Base-by-base conservation (phyloP, 176 grass and related monocot genomes). In the Oryza longistaminata region DNA sequence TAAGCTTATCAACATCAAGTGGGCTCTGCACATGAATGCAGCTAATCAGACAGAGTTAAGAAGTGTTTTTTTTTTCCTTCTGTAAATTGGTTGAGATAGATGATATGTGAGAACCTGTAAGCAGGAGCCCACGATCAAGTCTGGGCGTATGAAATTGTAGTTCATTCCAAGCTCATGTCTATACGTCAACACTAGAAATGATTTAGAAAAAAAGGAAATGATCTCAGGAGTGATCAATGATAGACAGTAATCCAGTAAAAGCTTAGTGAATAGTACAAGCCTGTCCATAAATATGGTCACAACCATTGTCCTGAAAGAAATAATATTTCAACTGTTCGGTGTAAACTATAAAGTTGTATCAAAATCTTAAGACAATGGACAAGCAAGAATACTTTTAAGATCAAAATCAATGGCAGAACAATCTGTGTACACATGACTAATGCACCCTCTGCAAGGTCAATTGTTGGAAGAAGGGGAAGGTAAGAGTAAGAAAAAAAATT, bases 111-210 rank as follows among this genome's bases (percentile, higher is more conserved):
- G 71, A 79, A 99, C 96, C 96, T 99, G 96, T 75, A 96, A 90
- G 81, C 96, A 99, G 72, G 96, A 99, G 68, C 96, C 96, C 52
- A 99, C 96, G 65, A 99, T 96, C 87, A 99, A 84, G 71, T 95
- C 90, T 13, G 91, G 96, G 58, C 86, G 82, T 84, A 99, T 96
- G 68, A 99, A 94, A 85, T 91, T 94, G 84, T 96, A 99, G 76
- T 99, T 99, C 93, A 99, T 96, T 67, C 96, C 96, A 29, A 99
- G 90, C 74, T 99, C 96, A 82, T 99, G 96, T 66, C 86, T 95
- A 73, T 99, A 99, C 52, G 96, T 99, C 88, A 99, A 84, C 61
- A 46, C 96, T 99, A 81, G 7, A 71, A 77, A 60, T 15, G 12
- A 55, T 60, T 68, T 79, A 80, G 7, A 0, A n/a, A 33, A 33